Evolutionary conservation across 441 rosid species (phyloP).

Genomic region (Melianthus villosus): DNA sequence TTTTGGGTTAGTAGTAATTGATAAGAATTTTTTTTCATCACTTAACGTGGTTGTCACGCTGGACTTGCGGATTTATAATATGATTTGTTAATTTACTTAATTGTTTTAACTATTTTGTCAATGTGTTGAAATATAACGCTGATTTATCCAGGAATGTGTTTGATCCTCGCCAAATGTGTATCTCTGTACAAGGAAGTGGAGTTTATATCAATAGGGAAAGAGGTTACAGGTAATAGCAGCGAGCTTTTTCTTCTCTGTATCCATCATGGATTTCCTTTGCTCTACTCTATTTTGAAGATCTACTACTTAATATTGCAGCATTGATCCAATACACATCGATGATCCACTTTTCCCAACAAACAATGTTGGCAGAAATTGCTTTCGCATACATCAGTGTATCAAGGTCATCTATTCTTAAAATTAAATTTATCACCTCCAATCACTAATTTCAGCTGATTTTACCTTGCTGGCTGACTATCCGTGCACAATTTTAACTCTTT

Average conservation of each 20-base stretch:
- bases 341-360: slow-evolving; percentile 92
- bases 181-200: slow-evolving; percentile 93
- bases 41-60: too few species aligned
- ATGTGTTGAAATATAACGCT: too few species aligned
- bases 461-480: too few species aligned
- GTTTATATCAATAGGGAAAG: slow-evolving; percentile 75
- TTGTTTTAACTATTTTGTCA: too few species aligned
- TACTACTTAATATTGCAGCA: slow-evolving; percentile 30
- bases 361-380: slow-evolving; percentile 96
- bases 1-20: slow-evolving; percentile 44
- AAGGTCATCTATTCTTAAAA: too few species aligned
- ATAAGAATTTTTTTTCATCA: slow-evolving; percentile 1
- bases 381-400: slow-evolving; percentile 95
- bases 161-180: slow-evolving; percentile 97
- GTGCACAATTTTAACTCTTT: too few species aligned
- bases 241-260: slow-evolving; percentile 2
- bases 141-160: slow-evolving; percentile 62
- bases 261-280: slow-evolving; percentile 9
- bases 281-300: slow-evolving; percentile 11
- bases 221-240: slow-evolving; percentile 60
- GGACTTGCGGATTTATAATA: too few species aligned
- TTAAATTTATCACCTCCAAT: too few species aligned
- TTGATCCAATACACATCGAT: slow-evolving; percentile 92
- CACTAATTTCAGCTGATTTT: too few species aligned
- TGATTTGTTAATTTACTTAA: too few species aligned